Conservation (phyloP, 148 eudicot species). For the Camellia lanceoleosa region DNA sequence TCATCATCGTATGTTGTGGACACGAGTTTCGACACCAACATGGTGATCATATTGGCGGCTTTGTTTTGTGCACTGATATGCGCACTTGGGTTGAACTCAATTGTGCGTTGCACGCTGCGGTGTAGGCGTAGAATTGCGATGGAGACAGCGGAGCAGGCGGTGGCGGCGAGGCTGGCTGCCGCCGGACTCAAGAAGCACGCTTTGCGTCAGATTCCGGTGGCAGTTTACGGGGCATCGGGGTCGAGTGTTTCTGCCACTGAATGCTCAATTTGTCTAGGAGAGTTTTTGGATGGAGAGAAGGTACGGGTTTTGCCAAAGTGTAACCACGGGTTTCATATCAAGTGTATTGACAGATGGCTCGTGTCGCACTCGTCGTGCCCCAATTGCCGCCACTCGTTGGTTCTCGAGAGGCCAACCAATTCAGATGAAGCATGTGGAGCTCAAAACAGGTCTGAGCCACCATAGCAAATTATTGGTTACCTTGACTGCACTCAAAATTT, state of each 20-base stretch:
- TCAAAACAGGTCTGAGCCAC: too few relatives aligned
- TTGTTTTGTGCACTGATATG: constrained; percentile 46
- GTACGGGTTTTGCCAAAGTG: constrained; percentile 60
- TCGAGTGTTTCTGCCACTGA: constrained; percentile 23
- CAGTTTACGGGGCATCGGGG: constrained; percentile 26
- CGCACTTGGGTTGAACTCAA: constrained; percentile 46
- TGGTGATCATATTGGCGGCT: constrained; percentile 55
- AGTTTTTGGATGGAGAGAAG: constrained; percentile 56
- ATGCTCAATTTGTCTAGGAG: constrained; percentile 64
- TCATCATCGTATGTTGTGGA: not conserved
- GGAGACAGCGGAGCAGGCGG: constrained; percentile 24
- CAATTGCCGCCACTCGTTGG: constrained; percentile 49
- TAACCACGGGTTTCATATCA: constrained; percentile 56
- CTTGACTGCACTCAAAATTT: not conserved
- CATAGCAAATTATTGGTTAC: too few relatives aligned
- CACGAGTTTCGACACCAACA: constrained; percentile 45
- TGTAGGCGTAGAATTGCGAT: constrained; percentile 24
- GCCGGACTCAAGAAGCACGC: constrained; percentile 47
- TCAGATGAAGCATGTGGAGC: not conserved
- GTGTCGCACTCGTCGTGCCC: constrained; percentile 55
- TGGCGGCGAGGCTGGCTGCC: not conserved
- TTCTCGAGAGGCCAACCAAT: not conserved
- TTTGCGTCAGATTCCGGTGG: constrained; percentile 34
- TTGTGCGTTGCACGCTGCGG: constrained; percentile 39
- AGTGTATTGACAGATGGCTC: constrained; percentile 64